Conservation (phyloP, 2,329 filamentous ascomycete species). For the Xylariales sp. region DNA sequence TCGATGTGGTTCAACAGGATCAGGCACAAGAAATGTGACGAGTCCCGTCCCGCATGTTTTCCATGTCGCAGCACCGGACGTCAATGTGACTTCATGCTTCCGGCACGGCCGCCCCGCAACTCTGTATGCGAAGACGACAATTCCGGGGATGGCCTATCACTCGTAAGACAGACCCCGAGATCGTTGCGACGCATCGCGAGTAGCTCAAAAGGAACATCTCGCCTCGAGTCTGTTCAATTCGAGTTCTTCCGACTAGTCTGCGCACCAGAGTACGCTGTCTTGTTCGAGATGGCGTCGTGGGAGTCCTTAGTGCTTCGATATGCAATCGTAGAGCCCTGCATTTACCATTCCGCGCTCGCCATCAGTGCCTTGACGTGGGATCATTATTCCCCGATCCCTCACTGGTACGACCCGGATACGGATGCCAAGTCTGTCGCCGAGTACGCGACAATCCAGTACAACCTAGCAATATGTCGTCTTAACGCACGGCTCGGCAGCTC, state of each 20-base stretch:
- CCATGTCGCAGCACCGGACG: constrained; percentile 20
- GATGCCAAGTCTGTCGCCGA: neutral
- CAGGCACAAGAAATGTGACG: constrained; percentile 26
- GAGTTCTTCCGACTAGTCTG: constrained; percentile 23
- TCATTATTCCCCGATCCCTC: neutral
- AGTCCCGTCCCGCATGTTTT: constrained; percentile 18
- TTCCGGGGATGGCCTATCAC: neutral
- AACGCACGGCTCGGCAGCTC: constrained; percentile 11
- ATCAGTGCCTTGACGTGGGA: constrained; percentile 12
- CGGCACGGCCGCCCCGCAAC: neutral
- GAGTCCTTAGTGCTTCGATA: constrained; percentile 15
- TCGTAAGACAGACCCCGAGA: neutral
- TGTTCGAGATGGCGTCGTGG: constrained; percentile 5
- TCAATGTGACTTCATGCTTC: constrained; percentile 21
- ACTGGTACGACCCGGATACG: constrained; percentile 17
- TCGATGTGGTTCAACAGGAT: constrained; percentile 8
- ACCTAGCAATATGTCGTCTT: constrained; percentile 10
- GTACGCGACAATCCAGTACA: constrained; percentile 20
- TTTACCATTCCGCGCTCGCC: constrained; percentile 20
- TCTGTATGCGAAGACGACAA: neutral
- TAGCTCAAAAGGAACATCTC: neutral
- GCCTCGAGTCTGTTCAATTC: constrained; percentile 11
- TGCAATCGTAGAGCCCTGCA: constrained; percentile 11
- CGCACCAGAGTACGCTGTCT: constrained; percentile 18
- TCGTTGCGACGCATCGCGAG: neutral